phyloP scores from a whole-genome alignment of 2,329 filamentous ascomycete genomes.

The Whalleya microplaca region DNA sequence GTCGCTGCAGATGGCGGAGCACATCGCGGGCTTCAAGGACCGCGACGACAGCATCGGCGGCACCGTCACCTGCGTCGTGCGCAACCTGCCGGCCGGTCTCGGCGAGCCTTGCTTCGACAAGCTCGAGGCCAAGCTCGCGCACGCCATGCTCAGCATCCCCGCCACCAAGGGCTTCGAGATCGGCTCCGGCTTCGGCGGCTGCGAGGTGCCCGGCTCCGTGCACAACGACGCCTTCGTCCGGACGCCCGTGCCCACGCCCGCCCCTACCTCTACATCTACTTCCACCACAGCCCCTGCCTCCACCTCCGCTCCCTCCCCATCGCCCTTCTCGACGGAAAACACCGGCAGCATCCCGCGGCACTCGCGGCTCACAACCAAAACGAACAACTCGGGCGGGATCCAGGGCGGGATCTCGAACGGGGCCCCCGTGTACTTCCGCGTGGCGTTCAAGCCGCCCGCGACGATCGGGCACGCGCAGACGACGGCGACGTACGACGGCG shows the following conservation, averaged over 20 bases:
- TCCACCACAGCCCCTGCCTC: too few species aligned
- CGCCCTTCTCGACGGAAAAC: too few species aligned
- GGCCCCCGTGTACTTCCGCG: slow-evolving; percentile 89
- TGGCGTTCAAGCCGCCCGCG: slow-evolving; percentile 92
- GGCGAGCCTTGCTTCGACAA: slow-evolving; percentile 97
- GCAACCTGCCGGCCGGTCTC: slow-evolving; percentile 80
- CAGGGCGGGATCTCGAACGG: slow-evolving; percentile 97
- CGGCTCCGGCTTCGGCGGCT: slow-evolving; percentile 88
- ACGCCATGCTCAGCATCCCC: slow-evolving; percentile 94
- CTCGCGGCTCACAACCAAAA: slow-evolving; percentile 77
- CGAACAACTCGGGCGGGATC: slow-evolving; percentile 93
- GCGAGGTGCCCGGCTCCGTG: slow-evolving; percentile 81
- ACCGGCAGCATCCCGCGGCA: slow-evolving; percentile 51
- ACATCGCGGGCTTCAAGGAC: slow-evolving; percentile 79
- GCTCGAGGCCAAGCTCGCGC: slow-evolving; percentile 85
- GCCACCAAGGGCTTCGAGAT: slow-evolving; percentile 96
- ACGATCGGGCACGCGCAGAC: slow-evolving; percentile 89
- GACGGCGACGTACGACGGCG: slow-evolving; percentile 78
- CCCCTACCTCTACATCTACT: too few species aligned
- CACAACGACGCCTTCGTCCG: slow-evolving; percentile 90
- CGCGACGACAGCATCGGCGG: slow-evolving; percentile 88
- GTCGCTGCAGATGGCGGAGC: slow-evolving; percentile 73
- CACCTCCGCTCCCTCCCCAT: too few species aligned
- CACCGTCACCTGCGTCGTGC: slow-evolving; percentile 91
- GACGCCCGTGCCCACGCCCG: slow-evolving; percentile 50